These are phyloP conservation scores for Rhizophora mangle DNA, from an alignment of 345 rosid genomes.

Conservation along the genomic window DNA sequence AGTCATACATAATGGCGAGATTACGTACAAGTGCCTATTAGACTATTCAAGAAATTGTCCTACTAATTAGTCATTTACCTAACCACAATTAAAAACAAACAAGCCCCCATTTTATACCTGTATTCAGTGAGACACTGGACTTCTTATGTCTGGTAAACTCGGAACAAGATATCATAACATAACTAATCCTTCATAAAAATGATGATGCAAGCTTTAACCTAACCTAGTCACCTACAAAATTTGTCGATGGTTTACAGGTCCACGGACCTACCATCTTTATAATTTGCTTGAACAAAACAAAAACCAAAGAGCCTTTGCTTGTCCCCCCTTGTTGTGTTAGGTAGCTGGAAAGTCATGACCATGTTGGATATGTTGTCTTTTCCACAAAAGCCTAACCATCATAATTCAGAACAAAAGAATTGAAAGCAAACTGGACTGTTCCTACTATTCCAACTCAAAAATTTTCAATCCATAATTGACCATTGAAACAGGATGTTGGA, in stretches of 20 bases:
- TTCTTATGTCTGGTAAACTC: background rate
- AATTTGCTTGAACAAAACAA: background rate
- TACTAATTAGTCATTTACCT: background rate
- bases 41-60: background rate
- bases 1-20: too few relatives aligned
- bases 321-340: background rate
- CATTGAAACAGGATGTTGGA: background rate
- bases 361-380: background rate
- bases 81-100: slow-evolving; percentile 7
- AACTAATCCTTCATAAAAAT: background rate
- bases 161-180: background rate
- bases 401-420: too few relatives aligned
- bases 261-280: background rate
- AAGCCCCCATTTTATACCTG: background rate
- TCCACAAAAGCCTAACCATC: background rate
- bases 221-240: background rate
- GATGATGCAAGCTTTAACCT: background rate
- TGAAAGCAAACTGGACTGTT: background rate
- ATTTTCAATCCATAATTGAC: background rate
- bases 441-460: background rate
- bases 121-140: background rate
- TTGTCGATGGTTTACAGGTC: slow-evolving; percentile 1
- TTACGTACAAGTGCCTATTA: background rate
- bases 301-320: slow-evolving; percentile 11
- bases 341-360: slow-evolving; percentile 3